Conservation (phyloP, 75 land plant species). For the Picea sitchensis region DNA sequence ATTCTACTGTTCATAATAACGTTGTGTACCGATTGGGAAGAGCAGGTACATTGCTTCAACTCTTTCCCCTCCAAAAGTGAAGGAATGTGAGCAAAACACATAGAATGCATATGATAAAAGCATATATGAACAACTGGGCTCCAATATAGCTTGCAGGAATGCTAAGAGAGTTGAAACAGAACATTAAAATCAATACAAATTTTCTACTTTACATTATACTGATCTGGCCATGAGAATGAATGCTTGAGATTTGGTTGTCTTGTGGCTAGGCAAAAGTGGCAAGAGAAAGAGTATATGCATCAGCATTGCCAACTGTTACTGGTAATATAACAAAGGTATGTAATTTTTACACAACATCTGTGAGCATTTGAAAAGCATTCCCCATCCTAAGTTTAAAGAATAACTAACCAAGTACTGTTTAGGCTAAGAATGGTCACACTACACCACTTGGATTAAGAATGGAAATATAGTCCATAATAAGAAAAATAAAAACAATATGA, state of each 20-base stretch:
- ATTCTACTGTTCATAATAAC: constrained; percentile 30
- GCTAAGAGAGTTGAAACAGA: neutral
- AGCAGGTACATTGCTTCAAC: constrained; percentile 40
- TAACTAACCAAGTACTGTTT: too few species aligned
- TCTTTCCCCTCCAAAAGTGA: neutral
- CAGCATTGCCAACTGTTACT: neutral
- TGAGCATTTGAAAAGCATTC: too few species aligned
- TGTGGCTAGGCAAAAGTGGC: constrained; percentile 4
- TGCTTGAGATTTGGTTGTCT: constrained; percentile 2
- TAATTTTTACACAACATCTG: too few species aligned
- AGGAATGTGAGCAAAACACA: neutral
- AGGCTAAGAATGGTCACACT: too few species aligned
- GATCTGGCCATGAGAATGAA: constrained; percentile 2
- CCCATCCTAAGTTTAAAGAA: too few species aligned
- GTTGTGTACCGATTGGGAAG: constrained; percentile 59
- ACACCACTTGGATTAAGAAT: too few species aligned
- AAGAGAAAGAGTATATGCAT: constrained; percentile 8
- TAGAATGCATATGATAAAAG: constrained; percentile 6
- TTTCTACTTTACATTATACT: constrained; percentile 1
- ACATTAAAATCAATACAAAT: neutral
- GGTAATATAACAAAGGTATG: neutral
- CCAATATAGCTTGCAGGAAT: neutral
- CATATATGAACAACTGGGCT: neutral
- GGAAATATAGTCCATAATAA: too few species aligned
- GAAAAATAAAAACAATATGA: too few species aligned